A percentile compares a stretch with the other conserved stretches of the same genome.
Evolutionary conservation across 495 filamentous ascomycete species (phyloP).

Genomic region (Aspergillus affinis): DNA sequence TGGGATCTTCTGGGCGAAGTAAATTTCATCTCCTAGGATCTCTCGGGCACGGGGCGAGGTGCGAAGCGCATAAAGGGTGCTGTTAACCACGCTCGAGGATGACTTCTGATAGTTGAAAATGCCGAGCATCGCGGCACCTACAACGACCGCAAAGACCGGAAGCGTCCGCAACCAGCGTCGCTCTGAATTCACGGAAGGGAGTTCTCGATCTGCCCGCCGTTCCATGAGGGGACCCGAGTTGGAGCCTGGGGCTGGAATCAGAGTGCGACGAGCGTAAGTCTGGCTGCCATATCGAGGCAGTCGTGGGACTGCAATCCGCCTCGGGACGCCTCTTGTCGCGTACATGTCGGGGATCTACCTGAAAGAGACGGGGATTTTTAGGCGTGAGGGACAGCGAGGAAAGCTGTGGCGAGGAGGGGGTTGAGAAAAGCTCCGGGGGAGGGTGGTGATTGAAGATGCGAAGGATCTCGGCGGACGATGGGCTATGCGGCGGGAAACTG

Average conservation of each 20-base stretch:
- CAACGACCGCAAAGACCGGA: slow-evolving; percentile 57
- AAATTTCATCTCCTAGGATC: slow-evolving; percentile 85
- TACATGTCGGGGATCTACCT: background rate
- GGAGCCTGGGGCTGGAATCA: slow-evolving; percentile 48
- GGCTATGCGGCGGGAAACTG: background rate
- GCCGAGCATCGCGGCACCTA: slow-evolving; percentile 66
- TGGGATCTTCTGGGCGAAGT: slow-evolving; percentile 82
- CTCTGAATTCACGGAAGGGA: slow-evolving; percentile 51
- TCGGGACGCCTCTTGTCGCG: slow-evolving; percentile 16
- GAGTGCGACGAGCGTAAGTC: slow-evolving; percentile 36
- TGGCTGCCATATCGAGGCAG: slow-evolving; percentile 12
- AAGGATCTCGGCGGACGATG: background rate
- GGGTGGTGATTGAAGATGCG: background rate
- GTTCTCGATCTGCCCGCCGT: slow-evolving; percentile 75
- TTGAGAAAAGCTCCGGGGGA: background rate
- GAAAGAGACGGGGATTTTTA: background rate
- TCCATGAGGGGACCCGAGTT: slow-evolving; percentile 71
- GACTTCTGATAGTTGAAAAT: slow-evolving; percentile 99
- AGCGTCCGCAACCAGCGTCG: slow-evolving; percentile 52
- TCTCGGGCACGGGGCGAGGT: slow-evolving; percentile 72
- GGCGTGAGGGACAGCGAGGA: no score
- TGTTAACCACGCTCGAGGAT: slow-evolving; percentile 75
- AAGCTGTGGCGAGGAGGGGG: background rate
- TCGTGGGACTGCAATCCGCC: slow-evolving; percentile 22
- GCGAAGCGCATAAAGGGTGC: slow-evolving; percentile 86